These are phyloP conservation scores for Glomus cerebriforme DNA, from an alignment of 192 early-diverging fungal species.

Conservation along the genomic window DNA sequence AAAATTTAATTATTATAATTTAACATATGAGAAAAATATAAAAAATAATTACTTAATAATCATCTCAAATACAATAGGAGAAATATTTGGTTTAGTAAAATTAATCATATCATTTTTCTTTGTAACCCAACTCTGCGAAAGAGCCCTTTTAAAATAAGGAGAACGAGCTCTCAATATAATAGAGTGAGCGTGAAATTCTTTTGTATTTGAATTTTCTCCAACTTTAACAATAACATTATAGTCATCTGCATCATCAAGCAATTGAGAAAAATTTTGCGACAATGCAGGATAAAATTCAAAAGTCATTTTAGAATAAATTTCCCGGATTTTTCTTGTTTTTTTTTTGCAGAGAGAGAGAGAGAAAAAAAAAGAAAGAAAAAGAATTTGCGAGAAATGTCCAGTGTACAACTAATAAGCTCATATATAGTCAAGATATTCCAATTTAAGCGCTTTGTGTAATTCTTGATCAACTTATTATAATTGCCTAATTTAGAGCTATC, in stretches of 20 bases:
- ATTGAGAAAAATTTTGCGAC: conserved; percentile 3
- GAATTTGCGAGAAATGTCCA: no score
- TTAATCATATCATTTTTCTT: conserved; percentile 3
- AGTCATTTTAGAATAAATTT: background rate
- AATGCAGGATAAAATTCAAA: background rate
- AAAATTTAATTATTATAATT: no score
- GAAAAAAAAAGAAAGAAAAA: no score
- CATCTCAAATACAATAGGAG: conserved; percentile 15
- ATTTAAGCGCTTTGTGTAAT: no score
- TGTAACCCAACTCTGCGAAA: background rate
- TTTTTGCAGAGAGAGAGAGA: no score
- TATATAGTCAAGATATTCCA: no score
- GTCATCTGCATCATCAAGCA: conserved; percentile 22
- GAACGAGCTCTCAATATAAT: conserved; percentile 17
- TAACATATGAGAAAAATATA: background rate
- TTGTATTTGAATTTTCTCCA: conserved; percentile 10
- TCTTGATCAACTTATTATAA: no score
- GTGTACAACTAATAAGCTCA: no score
- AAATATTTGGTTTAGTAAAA: conserved; percentile 32
- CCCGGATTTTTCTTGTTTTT: no score
- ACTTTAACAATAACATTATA: conserved; percentile 14
- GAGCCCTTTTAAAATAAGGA: conserved; percentile 4
- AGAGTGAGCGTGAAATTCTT: conserved; percentile 19
- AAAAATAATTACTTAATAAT: conserved; percentile 8
- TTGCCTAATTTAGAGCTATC: no score